Base-by-base conservation (phyloP, 2,329 filamentous ascomycete genomes). In the Onygenales sp. region DNA sequence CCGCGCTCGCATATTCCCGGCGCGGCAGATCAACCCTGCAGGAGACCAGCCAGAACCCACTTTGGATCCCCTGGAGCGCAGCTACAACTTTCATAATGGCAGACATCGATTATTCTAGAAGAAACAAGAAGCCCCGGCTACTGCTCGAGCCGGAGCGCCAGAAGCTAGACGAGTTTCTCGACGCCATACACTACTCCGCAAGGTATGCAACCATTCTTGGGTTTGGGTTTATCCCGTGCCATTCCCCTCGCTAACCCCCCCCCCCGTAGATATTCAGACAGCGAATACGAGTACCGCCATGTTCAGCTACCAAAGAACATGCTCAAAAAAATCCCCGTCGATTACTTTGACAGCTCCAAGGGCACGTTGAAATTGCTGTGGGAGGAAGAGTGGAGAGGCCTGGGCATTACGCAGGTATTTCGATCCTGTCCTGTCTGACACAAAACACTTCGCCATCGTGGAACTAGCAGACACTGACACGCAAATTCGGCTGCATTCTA, bases 221-320 rank as follows among this genome's bases (percentile, higher is more conserved):
- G 11, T n/a, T 14, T 9, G 7, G 27, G 46, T n/a, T 27, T 32
- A 17, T 45, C 0, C 9, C 2, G n/a, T 21, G 7, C 11, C 21
- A 31, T 6, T 14, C 10, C 38, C 33, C 10, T 13, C 7, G 6
- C 45, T 48, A 21, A 48, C 33, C 7, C 45, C 33, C 21, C n/a
- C n/a, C n/a, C 27, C 9, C n/a, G n/a, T 38, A 21, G 93, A 70
- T 98, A 98, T 71, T 91, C 86, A 32, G 93, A 98, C 66, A 85
- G 82, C 72, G 83, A 93, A 71, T 95, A 85, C 72, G 93, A 98
- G 74, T 98, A 98, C 75, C 88, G 93, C 60, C 93, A 98, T 72
- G 93, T 98, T 55, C 91, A 96, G 72, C 83, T 98, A 33, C 93
- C 93, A 43, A 98, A 98, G 75, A 85, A 89, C 62, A 98, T 98